Evolutionary conservation across 345 rosid genomes (phyloP), one percentile per base, ranked within the genome.

Genomic region (Excoecaria agallocha): DNA sequence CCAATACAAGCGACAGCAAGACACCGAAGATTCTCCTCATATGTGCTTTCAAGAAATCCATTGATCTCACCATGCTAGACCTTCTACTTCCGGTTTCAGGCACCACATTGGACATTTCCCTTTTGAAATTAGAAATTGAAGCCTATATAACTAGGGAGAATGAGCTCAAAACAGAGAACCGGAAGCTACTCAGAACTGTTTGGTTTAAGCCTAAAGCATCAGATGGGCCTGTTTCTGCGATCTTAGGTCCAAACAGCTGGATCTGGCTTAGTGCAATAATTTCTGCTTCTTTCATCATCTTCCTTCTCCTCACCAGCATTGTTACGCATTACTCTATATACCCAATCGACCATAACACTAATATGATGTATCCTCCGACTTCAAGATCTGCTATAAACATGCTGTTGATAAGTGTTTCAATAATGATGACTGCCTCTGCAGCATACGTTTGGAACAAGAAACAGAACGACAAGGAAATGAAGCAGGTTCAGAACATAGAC

Each of bases 211-310:
- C 73, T 11, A 25, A 30, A 12, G 24, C 48, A 43, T 51, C 69
- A 2, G 77, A 75, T 45, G 43, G 39, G 13, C 79, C 77, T 0
- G 45, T 76, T n/a, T 76, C 76, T 45, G 69, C 74, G 22, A 56
- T 67, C 3, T 72, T 80, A 12, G 79, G 82, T 22, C 70, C 57
- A 9, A 75, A 75, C 38, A 76, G 74, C 74, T 75, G 74, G 82
- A 65, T 76, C 20, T 80, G 79, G 73, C 76, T 76, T 2, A 66
- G 70, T 25, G 67, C 69, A 11, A 66, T 79, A 38, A 71, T 79
- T 13, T 57, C 79, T 12, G 61, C 79, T 51, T 79, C 82, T 48
- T 79, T 75, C 30, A 57, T 66, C 63, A 66, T 75, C 12, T 79
- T 70, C 76, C 76, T 79, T 20, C 35, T 66, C 51, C 66, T 75